These are phyloP conservation scores for Nidula microcarpa DNA, from an alignment of 768 basidiomycete species.

Conservation along the genomic window DNA sequence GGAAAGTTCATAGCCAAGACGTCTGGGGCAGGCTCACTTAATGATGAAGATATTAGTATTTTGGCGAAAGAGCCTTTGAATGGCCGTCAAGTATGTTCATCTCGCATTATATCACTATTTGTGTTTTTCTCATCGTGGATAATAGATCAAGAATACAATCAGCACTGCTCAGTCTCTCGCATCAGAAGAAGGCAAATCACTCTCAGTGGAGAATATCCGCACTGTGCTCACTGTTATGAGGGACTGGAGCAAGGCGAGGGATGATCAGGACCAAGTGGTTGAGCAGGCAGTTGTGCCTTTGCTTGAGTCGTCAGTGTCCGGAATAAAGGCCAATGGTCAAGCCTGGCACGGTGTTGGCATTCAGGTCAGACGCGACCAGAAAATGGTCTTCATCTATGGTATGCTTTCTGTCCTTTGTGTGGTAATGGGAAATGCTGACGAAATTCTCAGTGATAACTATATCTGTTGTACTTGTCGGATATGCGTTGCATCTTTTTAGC, in stretches of 20 bases:
- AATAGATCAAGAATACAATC: constrained; percentile 23
- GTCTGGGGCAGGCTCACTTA: constrained; percentile 5
- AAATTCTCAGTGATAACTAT: too few species aligned
- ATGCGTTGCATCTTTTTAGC: too few species aligned
- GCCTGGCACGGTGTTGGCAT: too few species aligned
- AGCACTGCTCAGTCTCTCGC: constrained; percentile 21
- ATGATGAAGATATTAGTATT: constrained; percentile 11
- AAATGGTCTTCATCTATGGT: too few species aligned
- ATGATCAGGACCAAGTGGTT: background rate
- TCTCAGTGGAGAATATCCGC: constrained; percentile 12
- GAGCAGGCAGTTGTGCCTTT: too few species aligned
- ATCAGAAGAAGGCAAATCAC: constrained; percentile 2
- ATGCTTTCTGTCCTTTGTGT: too few species aligned
- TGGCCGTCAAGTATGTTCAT: constrained; percentile 17
- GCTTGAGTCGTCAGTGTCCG: too few species aligned
- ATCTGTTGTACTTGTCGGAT: too few species aligned
- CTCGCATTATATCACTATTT: background rate
- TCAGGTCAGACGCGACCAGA: too few species aligned
- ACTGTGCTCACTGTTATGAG: constrained; percentile 14
- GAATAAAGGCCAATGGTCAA: too few species aligned
- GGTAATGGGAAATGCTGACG: too few species aligned
- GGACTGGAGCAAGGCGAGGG: constrained; percentile 12
- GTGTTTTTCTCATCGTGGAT: constrained; percentile 1
- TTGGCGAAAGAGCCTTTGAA: constrained; percentile 17
- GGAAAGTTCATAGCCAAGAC: constrained; percentile 17